Percentiles rank a stretch among this genome's conserved stretches.
phyloP scores from a whole-genome alignment of 257 asterid genomes.

The Mentha longifolia region DNA sequence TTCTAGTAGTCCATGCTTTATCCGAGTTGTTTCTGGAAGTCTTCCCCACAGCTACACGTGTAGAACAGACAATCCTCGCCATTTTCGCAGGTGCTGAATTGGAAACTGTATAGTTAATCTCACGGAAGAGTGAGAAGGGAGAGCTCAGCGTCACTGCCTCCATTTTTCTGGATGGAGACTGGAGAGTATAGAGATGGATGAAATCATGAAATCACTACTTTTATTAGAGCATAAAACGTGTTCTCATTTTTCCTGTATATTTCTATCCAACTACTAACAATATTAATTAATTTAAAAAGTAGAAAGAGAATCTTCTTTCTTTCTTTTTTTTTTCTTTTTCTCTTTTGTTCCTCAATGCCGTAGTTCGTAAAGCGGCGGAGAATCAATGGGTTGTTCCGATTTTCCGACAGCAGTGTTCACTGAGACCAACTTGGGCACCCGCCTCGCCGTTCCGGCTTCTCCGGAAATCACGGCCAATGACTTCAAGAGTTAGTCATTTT shows the following conservation, averaged over 20 bases:
- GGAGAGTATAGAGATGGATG: neutral
- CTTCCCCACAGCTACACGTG: constrained; percentile 27
- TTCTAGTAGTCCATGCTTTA: constrained; percentile 34
- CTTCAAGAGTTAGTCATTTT: constrained; percentile 17
- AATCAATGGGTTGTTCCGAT: neutral
- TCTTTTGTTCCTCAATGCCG: neutral
- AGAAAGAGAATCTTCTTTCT: too few relatives aligned
- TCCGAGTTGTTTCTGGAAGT: constrained; percentile 33
- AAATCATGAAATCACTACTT: neutral
- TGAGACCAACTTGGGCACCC: constrained; percentile 26
- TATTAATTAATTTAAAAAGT: too few relatives aligned
- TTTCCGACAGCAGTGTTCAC: constrained; percentile 8
- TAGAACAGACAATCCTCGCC: constrained; percentile 35
- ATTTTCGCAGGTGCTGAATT: constrained; percentile 27
- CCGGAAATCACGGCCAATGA: constrained; percentile 18
- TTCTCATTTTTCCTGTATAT: neutral
- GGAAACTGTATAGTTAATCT: constrained; percentile 1
- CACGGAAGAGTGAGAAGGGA: constrained; percentile 28
- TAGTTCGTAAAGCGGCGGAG: neutral
- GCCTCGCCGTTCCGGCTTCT: constrained; percentile 23
- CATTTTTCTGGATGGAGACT: constrained; percentile 24
- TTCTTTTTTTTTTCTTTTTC: neutral
- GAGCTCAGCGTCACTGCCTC: constrained; percentile 31
- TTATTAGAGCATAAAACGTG: constrained; percentile 17
- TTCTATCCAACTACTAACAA: too few relatives aligned